These are phyloP conservation scores for Xanthoparmelia taractica DNA, from an alignment of 495 filamentous ascomycete genomes.

Conservation along the genomic window DNA sequence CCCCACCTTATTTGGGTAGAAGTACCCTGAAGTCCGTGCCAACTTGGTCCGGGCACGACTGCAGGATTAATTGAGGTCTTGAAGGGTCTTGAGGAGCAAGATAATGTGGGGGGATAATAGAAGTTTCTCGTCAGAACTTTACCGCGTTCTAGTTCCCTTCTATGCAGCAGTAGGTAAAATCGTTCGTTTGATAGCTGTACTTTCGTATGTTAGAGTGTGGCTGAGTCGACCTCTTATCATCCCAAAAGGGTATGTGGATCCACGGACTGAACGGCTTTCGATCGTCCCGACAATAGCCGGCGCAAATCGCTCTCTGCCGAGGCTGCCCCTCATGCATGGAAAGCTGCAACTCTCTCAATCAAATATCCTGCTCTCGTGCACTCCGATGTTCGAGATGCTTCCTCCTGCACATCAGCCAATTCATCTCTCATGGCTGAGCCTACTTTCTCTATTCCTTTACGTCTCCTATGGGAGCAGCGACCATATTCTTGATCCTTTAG, in stretches of 20 bases:
- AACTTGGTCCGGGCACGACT: neutral
- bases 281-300: too few relatives aligned
- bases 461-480: neutral
- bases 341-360: neutral
- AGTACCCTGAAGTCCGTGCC: neutral
- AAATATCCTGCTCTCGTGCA: neutral
- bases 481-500: neutral
- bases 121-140: neutral
- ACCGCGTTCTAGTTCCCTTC: neutral
- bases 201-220: neutral
- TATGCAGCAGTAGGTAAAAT: neutral
- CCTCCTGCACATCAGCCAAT: neutral
- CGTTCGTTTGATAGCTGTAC: neutral
- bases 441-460: neutral
- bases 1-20: neutral
- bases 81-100: neutral
- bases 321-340: neutral
- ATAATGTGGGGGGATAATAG: neutral
- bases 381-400: neutral
- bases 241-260: neutral
- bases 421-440: neutral
- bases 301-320: too few relatives aligned
- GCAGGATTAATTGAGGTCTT: neutral
- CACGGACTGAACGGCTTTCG: too few relatives aligned
- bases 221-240: neutral